Evolutionary conservation across 257 asterid species (phyloP), one percentile per base, ranked within the genome.

Genomic region (Nicotiana paniculata): DNA sequence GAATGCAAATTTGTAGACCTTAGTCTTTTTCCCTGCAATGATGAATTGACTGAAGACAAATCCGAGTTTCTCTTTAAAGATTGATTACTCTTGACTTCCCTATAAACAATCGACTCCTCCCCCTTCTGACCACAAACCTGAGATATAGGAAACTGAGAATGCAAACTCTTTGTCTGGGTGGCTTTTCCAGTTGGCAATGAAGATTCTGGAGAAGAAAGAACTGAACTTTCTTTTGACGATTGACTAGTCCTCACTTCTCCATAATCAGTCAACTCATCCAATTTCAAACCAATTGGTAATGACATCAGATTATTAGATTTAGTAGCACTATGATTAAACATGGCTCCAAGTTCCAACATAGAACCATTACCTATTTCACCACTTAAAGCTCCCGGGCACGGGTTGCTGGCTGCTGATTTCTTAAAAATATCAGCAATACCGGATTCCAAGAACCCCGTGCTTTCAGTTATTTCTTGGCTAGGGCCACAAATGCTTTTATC

Each of bases 101-200:
- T 84, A 62, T 82, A 72, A 55, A 39, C 77, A 55, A 61, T 64
- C 18, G 39, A 63, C 12, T 16, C 53, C 33, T 89, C 93, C 84
- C 89, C 90, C 77, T 88, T 89, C 83, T 95, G 91, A 33, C 91
- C 93, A 37, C 43, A 82, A 59, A 90, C 97, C 82, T 87, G 91
- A 79, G 95, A 88, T 59, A 88, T 70, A 57, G 92, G 92, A 82
- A 46, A 30, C 64, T 77, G 86, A 35, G 88, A 46, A 35, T 72
- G 88, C 37, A 70, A 85, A 83, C 84, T 84, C 16, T 84, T 79
- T 37, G 33, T 65, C 68, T 84, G 79, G 7, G 85, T 79, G 4
- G 86, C 82, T 80, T 90, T 85, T 83, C 90, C 90, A 32, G 83
- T 84, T 17, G 87, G 82, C 32, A 57, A 69, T 8, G 82, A 85